These are phyloP conservation scores for Pyronema omphalodes DNA, from an alignment of 495 filamentous ascomycete genomes.

Conservation along the genomic window DNA sequence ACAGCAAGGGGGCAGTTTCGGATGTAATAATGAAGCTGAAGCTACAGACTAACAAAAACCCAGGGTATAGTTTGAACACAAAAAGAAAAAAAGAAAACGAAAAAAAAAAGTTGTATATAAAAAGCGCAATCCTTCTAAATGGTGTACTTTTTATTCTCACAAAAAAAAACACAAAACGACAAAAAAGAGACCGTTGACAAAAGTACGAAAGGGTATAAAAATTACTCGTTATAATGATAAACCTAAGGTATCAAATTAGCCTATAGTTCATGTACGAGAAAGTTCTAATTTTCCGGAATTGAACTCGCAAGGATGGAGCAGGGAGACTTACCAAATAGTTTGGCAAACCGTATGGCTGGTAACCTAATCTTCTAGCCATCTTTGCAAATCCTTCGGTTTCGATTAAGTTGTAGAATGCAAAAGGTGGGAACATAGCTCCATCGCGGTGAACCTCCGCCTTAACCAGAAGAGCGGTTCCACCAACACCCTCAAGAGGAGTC, in stretches of 20 bases:
- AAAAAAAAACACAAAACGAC: too few relatives aligned
- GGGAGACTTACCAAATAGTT: conserved; percentile 65
- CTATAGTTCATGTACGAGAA: background rate
- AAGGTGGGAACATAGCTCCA: conserved; percentile 95
- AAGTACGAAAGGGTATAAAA: too few relatives aligned
- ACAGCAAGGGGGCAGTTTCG: too few relatives aligned
- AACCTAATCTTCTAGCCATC: conserved; percentile 80
- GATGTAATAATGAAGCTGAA: too few relatives aligned
- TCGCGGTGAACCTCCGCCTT: conserved; percentile 96
- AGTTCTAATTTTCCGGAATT: too few relatives aligned
- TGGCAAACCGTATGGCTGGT: conserved; percentile 65
- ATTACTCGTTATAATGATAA: conserved; percentile 25
- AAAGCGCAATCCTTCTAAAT: too few relatives aligned
- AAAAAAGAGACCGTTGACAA: too few relatives aligned
- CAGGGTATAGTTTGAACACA: too few relatives aligned
- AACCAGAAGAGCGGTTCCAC: conserved; percentile 81
- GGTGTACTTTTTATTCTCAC: too few relatives aligned
- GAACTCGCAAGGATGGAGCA: background rate
- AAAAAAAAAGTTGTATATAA: too few relatives aligned
- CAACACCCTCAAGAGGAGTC: conserved; percentile 73
- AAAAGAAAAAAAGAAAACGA: too few relatives aligned
- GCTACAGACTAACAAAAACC: too few relatives aligned
- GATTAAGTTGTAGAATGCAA: conserved; percentile 88
- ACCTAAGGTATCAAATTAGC: conserved; percentile 10
- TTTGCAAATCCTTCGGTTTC: conserved; percentile 97